Evolutionary conservation across 192 early-diverging fungal genomes (phyloP), one percentile per base, ranked within the genome.

Genomic region (Chytriomyces hyalinus): DNA sequence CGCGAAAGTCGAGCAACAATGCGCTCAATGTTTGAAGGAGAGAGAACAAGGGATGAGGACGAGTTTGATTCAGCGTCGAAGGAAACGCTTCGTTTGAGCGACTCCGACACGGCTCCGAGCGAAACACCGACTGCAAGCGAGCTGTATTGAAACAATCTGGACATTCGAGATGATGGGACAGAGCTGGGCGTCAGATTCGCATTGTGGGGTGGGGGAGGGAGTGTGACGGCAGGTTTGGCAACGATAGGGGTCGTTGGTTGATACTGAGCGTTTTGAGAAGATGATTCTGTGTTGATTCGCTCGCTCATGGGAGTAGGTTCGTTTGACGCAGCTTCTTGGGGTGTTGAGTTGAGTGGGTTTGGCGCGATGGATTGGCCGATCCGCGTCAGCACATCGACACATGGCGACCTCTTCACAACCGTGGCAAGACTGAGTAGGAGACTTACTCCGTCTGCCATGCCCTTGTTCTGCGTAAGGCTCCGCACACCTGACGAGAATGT

Each of bases 91-190:
- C 93, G 86, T 51, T 81, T 80, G 15, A 94, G 62, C 5, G 91
- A 84, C 67, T 93, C 94, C 60, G 83, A 82, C 6, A 92, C 76
- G 1, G 92, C 91, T 24, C 94, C 94, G 6, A 91, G 64, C 0
- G 92, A 93, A 36, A 96, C 81, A 1, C 91, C 89, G 1, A 89
- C 88, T 0, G 91, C 93, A 11, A 96, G 81, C 43, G 83, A 86
- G 78, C 93, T 93, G 80, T 95, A 97, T 65, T 96, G 93, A 78
- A 89, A 92, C 1, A 97, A 81, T 9, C 96, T 83, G 66, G 91
- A 84, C 9, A 91, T 86, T 6, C 95, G 88, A 6, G 91, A 89
- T 0, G 94, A 88, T 0, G 96, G 96, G 82, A 97, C 93, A 9
- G 82, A 65, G 0, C 91, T 24, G 7, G 67, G n/a, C 46, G 13